Evolutionary conservation across 2,329 filamentous ascomycete genomes (phyloP).

Genomic region (Stachybotrys echinatus): DNA sequence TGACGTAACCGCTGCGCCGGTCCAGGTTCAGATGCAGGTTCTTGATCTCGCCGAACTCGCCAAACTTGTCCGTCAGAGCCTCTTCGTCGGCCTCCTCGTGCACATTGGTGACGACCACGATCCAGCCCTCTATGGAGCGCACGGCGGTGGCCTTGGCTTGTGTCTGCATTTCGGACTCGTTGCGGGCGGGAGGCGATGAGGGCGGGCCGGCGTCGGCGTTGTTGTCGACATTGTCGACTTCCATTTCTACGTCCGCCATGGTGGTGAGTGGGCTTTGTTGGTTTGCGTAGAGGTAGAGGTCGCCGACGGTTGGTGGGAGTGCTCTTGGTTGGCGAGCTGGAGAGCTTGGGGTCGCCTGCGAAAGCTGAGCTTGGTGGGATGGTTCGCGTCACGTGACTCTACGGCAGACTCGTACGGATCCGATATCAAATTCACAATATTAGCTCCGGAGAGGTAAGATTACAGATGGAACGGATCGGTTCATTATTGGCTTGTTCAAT

Average conservation of each 20-base stretch:
- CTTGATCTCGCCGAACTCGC: slow-evolving; percentile 81
- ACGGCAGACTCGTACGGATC: too few relatives aligned
- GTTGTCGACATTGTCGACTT: slow-evolving; percentile 35
- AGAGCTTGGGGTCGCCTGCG: not conserved
- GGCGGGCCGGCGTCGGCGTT: not conserved
- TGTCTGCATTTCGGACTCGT: slow-evolving; percentile 64
- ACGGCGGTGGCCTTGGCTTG: slow-evolving; percentile 72
- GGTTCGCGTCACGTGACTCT: not conserved
- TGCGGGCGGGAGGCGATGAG: slow-evolving; percentile 34
- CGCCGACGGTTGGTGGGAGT: not conserved
- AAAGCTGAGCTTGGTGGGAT: not conserved
- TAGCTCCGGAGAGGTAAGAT: not conserved
- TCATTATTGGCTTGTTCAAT: too few relatives aligned
- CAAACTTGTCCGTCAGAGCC: slow-evolving; percentile 74
- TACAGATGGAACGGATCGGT: too few relatives aligned
- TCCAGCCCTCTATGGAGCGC: slow-evolving; percentile 86
- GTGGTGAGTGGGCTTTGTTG: slow-evolving; percentile 1
- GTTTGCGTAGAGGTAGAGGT: not conserved
- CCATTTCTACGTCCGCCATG: slow-evolving; percentile 57
- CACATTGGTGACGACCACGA: slow-evolving; percentile 79
- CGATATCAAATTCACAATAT: not conserved
- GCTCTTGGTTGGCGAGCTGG: not conserved
- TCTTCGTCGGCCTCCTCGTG: slow-evolving; percentile 86
- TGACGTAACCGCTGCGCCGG: slow-evolving; percentile 77
- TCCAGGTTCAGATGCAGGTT: slow-evolving; percentile 82